Conservation (phyloP, 352 stramenopile species). For the Globisporangium carolinianum region DNA sequence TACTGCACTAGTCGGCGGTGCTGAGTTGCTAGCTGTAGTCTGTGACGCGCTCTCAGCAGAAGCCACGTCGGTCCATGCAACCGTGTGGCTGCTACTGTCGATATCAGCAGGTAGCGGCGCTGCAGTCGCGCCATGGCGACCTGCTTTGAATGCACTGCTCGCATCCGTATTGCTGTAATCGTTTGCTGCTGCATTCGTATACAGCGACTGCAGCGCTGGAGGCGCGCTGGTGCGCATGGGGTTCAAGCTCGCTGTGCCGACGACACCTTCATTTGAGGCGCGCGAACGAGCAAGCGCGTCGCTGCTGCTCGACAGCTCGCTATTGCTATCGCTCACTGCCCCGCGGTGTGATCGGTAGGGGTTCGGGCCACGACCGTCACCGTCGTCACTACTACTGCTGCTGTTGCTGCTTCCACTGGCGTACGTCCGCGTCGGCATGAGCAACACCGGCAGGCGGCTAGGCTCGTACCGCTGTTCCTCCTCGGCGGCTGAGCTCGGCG, state of each 20-base stretch:
- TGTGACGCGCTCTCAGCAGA: no score
- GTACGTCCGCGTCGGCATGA: conserved; percentile 22
- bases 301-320: no score
- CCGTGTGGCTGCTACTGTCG: neutral
- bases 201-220: neutral
- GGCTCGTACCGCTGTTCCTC: neutral
- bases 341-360: neutral
- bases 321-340: neutral
- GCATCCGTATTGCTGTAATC: no score
- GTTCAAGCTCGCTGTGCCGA: neutral
- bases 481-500: no score
- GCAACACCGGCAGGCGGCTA: conserved; percentile 6
- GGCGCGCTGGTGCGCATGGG: neutral
- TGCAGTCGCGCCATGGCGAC: neutral
- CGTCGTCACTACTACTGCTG: conserved; percentile 8
- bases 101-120: neutral
- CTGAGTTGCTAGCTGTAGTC: no score
- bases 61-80: no score
- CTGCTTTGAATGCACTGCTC: no score
- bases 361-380: neutral
- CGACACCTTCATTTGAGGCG: neutral
- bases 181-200: no score
- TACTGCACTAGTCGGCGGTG: no score
- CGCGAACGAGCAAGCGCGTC: neutral
- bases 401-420: conserved; percentile 16